These are phyloP conservation scores for Krasilnikovozyma curviuscula DNA, from an alignment of 768 basidiomycete genomes.

Conservation along the genomic window DNA sequence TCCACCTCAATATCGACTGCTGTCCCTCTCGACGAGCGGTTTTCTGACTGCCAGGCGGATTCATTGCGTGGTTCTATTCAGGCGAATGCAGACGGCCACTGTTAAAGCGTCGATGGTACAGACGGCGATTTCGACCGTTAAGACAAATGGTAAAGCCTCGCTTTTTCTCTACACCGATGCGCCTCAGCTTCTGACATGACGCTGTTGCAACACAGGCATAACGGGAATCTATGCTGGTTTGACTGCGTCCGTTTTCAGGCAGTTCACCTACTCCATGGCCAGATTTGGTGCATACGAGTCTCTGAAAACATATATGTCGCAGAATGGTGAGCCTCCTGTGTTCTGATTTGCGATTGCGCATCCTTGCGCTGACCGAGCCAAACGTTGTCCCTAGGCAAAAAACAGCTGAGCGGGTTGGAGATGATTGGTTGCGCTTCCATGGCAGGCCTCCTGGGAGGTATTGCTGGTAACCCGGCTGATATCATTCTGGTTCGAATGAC, in stretches of 20 bases:
- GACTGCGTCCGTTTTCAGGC: conserved; percentile 7
- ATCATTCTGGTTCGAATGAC: conserved; percentile 51
- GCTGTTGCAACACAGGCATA: neutral
- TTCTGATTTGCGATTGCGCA: too few relatives aligned
- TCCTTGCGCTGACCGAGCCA: too few relatives aligned
- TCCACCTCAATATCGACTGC: neutral
- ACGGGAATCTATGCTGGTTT: conserved; percentile 8
- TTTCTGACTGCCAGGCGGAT: neutral
- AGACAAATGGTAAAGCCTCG: neutral
- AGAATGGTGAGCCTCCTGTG: too few relatives aligned
- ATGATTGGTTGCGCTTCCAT: conserved; percentile 7
- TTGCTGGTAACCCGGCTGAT: conserved; percentile 13
- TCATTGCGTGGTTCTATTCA: neutral
- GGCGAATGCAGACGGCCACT: conserved; percentile 6
- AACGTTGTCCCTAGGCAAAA: too few relatives aligned
- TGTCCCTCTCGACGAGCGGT: neutral
- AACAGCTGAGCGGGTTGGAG: neutral
- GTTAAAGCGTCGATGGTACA: conserved; percentile 2
- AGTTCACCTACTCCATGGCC: conserved; percentile 10
- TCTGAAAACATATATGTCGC: too few relatives aligned
- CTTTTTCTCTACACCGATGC: neutral
- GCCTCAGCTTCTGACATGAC: neutral
- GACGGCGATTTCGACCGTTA: neutral
- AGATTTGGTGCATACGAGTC: conserved; percentile 12
- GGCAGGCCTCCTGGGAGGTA: conserved; percentile 9